Evolutionary conservation across 1,284 basidiomycete genomes (phyloP).

Genomic region (Cryptococcus sp.): DNA sequence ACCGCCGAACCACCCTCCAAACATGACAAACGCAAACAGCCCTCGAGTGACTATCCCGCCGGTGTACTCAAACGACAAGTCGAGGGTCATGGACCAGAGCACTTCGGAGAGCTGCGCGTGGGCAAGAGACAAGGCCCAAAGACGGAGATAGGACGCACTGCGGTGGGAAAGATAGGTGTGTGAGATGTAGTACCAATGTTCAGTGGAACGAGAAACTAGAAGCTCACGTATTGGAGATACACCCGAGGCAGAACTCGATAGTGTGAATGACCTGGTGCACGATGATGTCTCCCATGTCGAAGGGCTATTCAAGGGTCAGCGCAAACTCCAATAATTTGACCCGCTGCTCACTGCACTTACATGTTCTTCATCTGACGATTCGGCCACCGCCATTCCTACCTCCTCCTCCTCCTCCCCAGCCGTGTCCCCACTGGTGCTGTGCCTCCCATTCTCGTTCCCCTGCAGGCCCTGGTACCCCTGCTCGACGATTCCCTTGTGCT

Average conservation of each 20-base stretch:
- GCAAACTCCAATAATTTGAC: not conserved
- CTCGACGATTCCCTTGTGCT: constrained; percentile 76
- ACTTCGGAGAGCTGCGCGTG: constrained; percentile 98
- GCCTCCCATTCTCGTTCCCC: constrained; percentile 55
- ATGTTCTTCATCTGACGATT: constrained; percentile 56
- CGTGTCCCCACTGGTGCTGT: constrained; percentile 23
- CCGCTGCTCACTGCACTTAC: constrained; percentile 24
- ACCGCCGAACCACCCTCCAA: constrained; percentile 73
- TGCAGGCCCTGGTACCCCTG: constrained; percentile 74
- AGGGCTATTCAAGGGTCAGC: constrained; percentile 56
- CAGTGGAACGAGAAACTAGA: not conserved
- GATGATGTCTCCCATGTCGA: constrained; percentile 88
- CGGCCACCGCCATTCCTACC: constrained; percentile 68
- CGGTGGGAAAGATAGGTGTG: not conserved
- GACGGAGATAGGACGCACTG: constrained; percentile 88
- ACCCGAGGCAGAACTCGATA: constrained; percentile 97
- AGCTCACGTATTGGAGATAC: constrained; percentile 86
- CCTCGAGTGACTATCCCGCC: constrained; percentile 54
- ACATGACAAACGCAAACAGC: constrained; percentile 61
- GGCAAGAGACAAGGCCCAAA: constrained; percentile 97
- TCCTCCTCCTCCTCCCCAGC: constrained; percentile 76
- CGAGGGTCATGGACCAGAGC: constrained; percentile 81
- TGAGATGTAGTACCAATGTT: not conserved
- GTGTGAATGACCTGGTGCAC: constrained; percentile 98
- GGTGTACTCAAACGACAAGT: constrained; percentile 53